Evolutionary conservation across 129 eudicot genomes (phyloP), one percentile per base, ranked within the genome.

Genomic region (Cynara cardunculus): DNA sequence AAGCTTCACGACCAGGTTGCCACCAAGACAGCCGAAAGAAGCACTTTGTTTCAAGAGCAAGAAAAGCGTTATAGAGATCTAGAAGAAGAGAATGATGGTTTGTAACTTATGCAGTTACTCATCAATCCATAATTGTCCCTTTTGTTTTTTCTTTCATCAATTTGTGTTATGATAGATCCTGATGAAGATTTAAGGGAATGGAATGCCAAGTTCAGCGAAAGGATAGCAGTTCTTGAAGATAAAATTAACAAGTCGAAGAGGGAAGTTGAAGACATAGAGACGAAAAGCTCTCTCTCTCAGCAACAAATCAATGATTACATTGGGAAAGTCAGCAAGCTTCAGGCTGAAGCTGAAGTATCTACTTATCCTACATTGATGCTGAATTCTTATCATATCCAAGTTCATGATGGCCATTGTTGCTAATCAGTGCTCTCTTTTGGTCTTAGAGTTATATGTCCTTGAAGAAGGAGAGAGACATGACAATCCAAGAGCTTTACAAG

Each of bases 171-270:
- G 14, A 71, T 71, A 95, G 99, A 95, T 79, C 72, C 97, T 75
- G 94, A 92, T 84, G 97, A 95, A 86, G 97, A 92, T 59, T 75
- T 95, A 82, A 80, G 22, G 83, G 90, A 87, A 78, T 92, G 96
- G 97, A 86, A 90, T 53, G 69, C 79, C 49, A 82, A 87, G 82
- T 92, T 92, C 81, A 84, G 79, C 24, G 86, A 82, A 81, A 82
- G 79, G 81, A 90, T 91, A 77, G 94, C 88, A 74, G 41, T 71
- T 26, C 69, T 87, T 53, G 77, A 90, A 56, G 79, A 87, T 78
- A 89, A 90, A 81, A 73, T 82, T 72, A 75, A 76, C 73, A 95
- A 90, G 89, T 67, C 82, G 75, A 82, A 66, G 46, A 89, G 97
- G 87, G 97, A 92, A 71, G 84, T 69, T 66, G 26, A 8, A 19